Evolutionary conservation across 225 moss, liverwort and hornwort species (phyloP).

Genomic region (Marchantia paleacea): DNA sequence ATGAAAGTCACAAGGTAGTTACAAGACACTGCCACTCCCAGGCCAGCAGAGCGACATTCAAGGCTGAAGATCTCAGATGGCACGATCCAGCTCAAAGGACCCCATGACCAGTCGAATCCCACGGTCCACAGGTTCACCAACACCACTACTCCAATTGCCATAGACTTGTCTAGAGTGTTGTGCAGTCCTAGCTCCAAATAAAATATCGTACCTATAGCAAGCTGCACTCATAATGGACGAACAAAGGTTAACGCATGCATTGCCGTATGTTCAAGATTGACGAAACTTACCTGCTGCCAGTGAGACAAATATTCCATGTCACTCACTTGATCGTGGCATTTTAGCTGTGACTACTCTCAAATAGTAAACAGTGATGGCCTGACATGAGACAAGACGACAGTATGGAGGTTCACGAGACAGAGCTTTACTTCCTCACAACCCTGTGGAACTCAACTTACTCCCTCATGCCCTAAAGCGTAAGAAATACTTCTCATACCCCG

Average conservation of each 20-base stretch:
- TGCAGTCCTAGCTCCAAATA: constrained; percentile 14
- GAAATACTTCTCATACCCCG: too few species aligned
- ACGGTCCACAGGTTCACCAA: constrained; percentile 8
- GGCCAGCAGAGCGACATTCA: constrained; percentile 24
- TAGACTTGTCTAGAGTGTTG: neutral
- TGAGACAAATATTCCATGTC: too few species aligned
- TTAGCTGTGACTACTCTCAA: neutral
- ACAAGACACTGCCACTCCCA: neutral
- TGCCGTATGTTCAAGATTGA: too few species aligned
- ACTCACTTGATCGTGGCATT: too few species aligned
- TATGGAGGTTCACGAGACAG: too few species aligned
- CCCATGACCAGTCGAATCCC: constrained; percentile 28
- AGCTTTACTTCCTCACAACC: too few species aligned
- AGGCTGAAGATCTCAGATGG: constrained; percentile 15
- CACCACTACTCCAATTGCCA: constrained; percentile 16
- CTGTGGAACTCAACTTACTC: too few species aligned
- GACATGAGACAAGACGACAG: too few species aligned
- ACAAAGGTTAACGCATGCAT: neutral
- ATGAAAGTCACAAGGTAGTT: constrained; percentile 15
- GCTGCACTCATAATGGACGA: neutral
- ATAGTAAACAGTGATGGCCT: neutral
- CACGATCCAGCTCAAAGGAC: constrained; percentile 21
- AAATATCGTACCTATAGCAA: constrained; percentile 13
- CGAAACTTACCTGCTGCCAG: too few species aligned
- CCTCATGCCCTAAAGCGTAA: too few species aligned